A percentile compares a stretch with the other conserved stretches of the same genome.
phyloP scores from a whole-genome alignment of 1,284 basidiomycete genomes.

The Pascua guehoae region DNA sequence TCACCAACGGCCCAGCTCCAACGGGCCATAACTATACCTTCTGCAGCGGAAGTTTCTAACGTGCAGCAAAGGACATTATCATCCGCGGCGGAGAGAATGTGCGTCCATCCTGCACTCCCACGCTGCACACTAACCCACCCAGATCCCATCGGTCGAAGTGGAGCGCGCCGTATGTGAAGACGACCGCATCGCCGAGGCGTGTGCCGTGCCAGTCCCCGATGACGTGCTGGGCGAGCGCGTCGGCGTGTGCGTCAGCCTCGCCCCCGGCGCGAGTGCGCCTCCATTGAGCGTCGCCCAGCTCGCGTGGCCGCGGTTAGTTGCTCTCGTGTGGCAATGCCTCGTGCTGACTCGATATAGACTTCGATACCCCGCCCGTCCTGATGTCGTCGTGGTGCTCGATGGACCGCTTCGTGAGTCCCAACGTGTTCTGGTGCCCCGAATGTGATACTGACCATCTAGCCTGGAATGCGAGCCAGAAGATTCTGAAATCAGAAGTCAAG shows the following conservation, averaged over 20 bases:
- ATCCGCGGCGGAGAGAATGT: slow-evolving; percentile 45
- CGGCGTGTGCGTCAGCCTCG: slow-evolving; percentile 32
- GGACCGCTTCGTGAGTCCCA: slow-evolving; percentile 8
- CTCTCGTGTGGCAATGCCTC: no score
- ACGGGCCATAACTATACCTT: not conserved
- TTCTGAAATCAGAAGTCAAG: slow-evolving; percentile 19
- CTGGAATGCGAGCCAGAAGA: slow-evolving; percentile 20
- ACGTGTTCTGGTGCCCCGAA: no score
- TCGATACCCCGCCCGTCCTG: slow-evolving; percentile 11
- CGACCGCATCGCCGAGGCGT: slow-evolving; percentile 33
- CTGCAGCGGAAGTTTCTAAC: slow-evolving; percentile 25
- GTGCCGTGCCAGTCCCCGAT: slow-evolving; percentile 37
- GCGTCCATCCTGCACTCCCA: not conserved
- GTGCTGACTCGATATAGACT: not conserved
- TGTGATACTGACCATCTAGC: slow-evolving; percentile 1
- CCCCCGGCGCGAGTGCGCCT: slow-evolving; percentile 9
- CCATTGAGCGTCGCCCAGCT: slow-evolving; percentile 3
- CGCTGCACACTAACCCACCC: not conserved
- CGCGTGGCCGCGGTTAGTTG: not conserved
- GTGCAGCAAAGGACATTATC: slow-evolving; percentile 39
- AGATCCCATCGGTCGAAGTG: slow-evolving; percentile 38
- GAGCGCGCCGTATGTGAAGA: slow-evolving; percentile 41
- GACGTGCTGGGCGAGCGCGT: slow-evolving; percentile 38
- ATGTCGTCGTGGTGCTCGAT: slow-evolving; percentile 5
- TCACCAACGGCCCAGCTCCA: not conserved